These are phyloP conservation scores for Melampsora allii-populina DNA, from an alignment of 1,284 basidiomycete species.

Conservation along the genomic window DNA sequence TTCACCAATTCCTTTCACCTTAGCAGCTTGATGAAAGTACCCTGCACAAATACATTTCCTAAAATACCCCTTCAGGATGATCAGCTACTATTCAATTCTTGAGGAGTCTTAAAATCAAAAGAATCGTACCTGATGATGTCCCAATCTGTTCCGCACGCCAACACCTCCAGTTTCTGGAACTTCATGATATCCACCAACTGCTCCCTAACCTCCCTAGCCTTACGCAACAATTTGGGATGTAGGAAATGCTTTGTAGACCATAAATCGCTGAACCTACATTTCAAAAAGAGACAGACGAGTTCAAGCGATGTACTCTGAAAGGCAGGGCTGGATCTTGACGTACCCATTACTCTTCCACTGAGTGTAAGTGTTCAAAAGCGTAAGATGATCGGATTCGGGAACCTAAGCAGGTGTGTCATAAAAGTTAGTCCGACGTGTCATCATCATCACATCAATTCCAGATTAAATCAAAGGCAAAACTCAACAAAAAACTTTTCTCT, in stretches of 20 bases:
- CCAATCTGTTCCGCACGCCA: slow-evolving; percentile 91
- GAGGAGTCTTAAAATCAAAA: not conserved
- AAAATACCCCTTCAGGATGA: not conserved
- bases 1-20: slow-evolving; percentile 97
- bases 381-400: slow-evolving; percentile 95
- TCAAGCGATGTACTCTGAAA: slow-evolving; percentile 57
- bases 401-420: slow-evolving; percentile 52
- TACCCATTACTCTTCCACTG: slow-evolving; percentile 95
- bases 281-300: slow-evolving; percentile 36
- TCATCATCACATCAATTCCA: not conserved
- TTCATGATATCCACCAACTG: slow-evolving; percentile 99
- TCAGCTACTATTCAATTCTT: not conserved
- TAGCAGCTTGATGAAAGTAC: slow-evolving; percentile 98
- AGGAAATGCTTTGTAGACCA: slow-evolving; percentile 95
- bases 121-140: slow-evolving; percentile 72
- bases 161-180: slow-evolving; percentile 86
- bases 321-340: slow-evolving; percentile 50
- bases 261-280: slow-evolving; percentile 64
- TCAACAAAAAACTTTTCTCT: slow-evolving; percentile 88
- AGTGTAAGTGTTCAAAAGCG: slow-evolving; percentile 90
- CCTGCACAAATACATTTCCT: slow-evolving; percentile 97
- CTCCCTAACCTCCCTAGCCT: slow-evolving; percentile 90
- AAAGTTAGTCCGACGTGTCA: not conserved
- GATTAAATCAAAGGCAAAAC: not conserved
- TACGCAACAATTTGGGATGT: slow-evolving; percentile 91